Conservation (phyloP, 2,329 filamentous ascomycete genomes). For the Talaromyces sp. region DNA sequence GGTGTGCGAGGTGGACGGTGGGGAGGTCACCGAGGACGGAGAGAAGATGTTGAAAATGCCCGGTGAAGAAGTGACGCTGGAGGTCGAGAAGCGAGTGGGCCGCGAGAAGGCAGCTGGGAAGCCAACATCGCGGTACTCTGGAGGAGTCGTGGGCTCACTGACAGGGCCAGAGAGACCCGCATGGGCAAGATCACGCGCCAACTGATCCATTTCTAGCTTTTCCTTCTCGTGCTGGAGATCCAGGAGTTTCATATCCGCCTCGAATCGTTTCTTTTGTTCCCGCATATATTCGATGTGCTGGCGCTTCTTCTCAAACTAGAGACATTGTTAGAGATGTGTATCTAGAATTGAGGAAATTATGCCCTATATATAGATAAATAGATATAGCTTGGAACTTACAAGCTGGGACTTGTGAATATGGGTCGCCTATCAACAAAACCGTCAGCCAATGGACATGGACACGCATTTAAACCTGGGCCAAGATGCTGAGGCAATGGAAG, state of each 20-base stretch:
- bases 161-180: slow-evolving; percentile 63
- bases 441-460: not conserved
- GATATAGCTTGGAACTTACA: slow-evolving; percentile 7
- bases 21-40: slow-evolving; percentile 74
- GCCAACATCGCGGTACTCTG: slow-evolving; percentile 78
- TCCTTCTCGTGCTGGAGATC: slow-evolving; percentile 79
- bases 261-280: slow-evolving; percentile 82
- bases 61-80: slow-evolving; percentile 77
- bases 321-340: slow-evolving; percentile 22
- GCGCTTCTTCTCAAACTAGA: slow-evolving; percentile 87
- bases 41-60: slow-evolving; percentile 67
- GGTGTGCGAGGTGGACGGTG: slow-evolving; percentile 58
- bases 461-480: slow-evolving; percentile 8
- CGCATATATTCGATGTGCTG: slow-evolving; percentile 86
- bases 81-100: slow-evolving; percentile 82
- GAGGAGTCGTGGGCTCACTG: slow-evolving; percentile 92
- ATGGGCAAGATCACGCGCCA: slow-evolving; percentile 70
- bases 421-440: slow-evolving; percentile 17
- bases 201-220: slow-evolving; percentile 76
- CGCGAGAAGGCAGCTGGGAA: slow-evolving; percentile 77
- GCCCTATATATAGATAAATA: slow-evolving; percentile 7
- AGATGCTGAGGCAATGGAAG: slow-evolving; percentile 1
- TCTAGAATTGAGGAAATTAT: not conserved
- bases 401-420: slow-evolving; percentile 20
- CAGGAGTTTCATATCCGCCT: slow-evolving; percentile 85